These are phyloP conservation scores for Sarocladiaceae sp. DNA, from an alignment of 2,329 filamentous ascomycete species.

Conservation along the genomic window DNA sequence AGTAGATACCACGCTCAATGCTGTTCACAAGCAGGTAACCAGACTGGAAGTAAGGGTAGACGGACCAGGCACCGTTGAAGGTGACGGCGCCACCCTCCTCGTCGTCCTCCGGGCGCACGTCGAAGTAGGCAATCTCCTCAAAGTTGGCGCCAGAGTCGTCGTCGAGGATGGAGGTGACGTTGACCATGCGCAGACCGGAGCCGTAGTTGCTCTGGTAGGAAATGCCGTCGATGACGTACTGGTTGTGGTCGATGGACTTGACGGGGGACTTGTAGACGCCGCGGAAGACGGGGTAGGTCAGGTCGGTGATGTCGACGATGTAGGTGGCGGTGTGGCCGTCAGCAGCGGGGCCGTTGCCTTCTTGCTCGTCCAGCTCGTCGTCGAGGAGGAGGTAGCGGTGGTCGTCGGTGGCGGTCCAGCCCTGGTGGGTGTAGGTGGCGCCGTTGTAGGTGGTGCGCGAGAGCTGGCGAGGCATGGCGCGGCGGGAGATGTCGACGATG, in stretches of 20 bases:
- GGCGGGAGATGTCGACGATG: constrained; percentile 42
- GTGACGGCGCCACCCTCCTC: constrained; percentile 34
- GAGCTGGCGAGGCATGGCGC: constrained; percentile 36
- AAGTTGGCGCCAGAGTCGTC: constrained; percentile 33
- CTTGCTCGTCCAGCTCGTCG: constrained; percentile 44
- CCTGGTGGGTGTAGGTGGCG: constrained; percentile 50
- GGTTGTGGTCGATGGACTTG: constrained; percentile 39
- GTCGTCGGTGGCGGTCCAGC: constrained; percentile 38
- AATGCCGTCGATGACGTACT: constrained; percentile 34
- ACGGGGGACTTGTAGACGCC: constrained; percentile 32
- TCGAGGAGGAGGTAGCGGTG: constrained; percentile 40
- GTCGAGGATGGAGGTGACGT: constrained; percentile 22
- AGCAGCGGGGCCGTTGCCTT: constrained; percentile 31
- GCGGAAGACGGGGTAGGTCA: constrained; percentile 29
- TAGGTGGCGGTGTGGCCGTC: constrained; percentile 35
- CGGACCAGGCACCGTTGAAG: constrained; percentile 39
- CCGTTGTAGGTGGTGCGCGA: constrained; percentile 48
- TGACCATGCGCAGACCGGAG: constrained; percentile 33
- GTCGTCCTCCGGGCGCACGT: constrained; percentile 42
- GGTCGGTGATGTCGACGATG: constrained; percentile 37
- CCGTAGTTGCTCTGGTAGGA: constrained; percentile 43
- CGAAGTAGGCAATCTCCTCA: constrained; percentile 37
- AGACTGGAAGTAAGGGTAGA: constrained; percentile 39
- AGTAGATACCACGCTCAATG: constrained; percentile 42
- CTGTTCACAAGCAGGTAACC: constrained; percentile 41